Evolutionary conservation across 2,329 filamentous ascomycete species (phyloP).

Genomic region (Talaromyces islandicus): DNA sequence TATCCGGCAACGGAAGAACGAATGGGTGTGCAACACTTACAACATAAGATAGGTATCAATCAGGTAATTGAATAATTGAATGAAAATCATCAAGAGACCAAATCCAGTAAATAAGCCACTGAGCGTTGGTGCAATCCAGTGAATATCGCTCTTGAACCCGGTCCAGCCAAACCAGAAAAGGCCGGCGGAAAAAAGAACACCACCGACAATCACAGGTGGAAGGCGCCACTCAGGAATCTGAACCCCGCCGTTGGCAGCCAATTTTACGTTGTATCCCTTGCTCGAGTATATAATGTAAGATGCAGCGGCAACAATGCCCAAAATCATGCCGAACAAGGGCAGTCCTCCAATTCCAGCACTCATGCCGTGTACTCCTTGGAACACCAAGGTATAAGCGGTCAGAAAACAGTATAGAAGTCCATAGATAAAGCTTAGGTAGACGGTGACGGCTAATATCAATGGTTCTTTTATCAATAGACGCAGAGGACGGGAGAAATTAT

Average conservation of each 20-base stretch:
- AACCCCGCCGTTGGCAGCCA: constrained; percentile 23
- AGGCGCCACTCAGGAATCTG: constrained; percentile 29
- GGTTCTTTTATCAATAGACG: constrained; percentile 36
- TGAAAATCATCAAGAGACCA: constrained; percentile 25
- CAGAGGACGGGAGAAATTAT: constrained; percentile 43
- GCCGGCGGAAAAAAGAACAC: constrained; percentile 26
- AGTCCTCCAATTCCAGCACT: constrained; percentile 20
- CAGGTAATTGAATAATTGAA: constrained; percentile 31
- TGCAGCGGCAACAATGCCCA: constrained; percentile 24
- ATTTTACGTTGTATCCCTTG: constrained; percentile 22
- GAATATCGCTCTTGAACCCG: constrained; percentile 24
- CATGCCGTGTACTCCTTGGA: constrained; percentile 24
- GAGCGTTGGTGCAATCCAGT: constrained; percentile 31
- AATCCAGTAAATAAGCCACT: constrained; percentile 27
- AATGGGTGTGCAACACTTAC: constrained; percentile 21
- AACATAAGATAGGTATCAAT: constrained; percentile 35
- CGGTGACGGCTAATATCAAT: constrained; percentile 29
- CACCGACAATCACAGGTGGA: constrained; percentile 25
- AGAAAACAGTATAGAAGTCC: constrained; percentile 22
- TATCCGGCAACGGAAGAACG: neutral
- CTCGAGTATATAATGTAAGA: constrained; percentile 22
- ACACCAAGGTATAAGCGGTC: constrained; percentile 24
- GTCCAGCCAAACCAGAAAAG: constrained; percentile 35
- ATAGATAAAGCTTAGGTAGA: constrained; percentile 29
- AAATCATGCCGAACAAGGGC: constrained; percentile 24